phyloP scores from a whole-genome alignment of 768 basidiomycete genomes.

The Fistulinella prunicolor region DNA sequence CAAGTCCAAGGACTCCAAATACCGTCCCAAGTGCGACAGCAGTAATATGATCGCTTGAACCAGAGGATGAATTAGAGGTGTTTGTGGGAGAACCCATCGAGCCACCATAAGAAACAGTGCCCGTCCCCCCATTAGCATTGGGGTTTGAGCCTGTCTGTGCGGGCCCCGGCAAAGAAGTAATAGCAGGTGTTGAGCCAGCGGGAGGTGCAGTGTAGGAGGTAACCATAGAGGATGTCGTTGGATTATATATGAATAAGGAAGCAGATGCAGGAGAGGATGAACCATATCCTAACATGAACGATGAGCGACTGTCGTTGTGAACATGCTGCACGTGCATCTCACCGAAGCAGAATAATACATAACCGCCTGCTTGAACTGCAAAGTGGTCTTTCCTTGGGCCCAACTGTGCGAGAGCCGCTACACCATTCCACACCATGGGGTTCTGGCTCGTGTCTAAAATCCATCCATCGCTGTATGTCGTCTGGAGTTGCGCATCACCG shows the following conservation, averaged over 20 bases:
- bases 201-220: slow-evolving; percentile 39
- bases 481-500: slow-evolving; percentile 53
- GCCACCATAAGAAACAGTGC: slow-evolving; percentile 5
- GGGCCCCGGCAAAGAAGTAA: slow-evolving; percentile 35
- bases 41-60: slow-evolving; percentile 28
- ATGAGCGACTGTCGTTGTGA: slow-evolving; percentile 1
- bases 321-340: slow-evolving; percentile 25
- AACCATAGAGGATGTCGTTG: slow-evolving; percentile 37
- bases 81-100: slow-evolving; percentile 16
- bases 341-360: slow-evolving; percentile 81
- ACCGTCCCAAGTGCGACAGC: slow-evolving; percentile 61
- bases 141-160: slow-evolving; percentile 29
- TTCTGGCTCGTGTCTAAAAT: slow-evolving; percentile 55
- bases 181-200: slow-evolving; percentile 26
- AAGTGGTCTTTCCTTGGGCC: slow-evolving; percentile 73
- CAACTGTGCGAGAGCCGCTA: slow-evolving; percentile 51
- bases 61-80: slow-evolving; percentile 10
- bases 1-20: slow-evolving; percentile 57
- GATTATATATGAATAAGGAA: slow-evolving; percentile 52
- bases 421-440: slow-evolving; percentile 58
- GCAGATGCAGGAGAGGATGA: slow-evolving; percentile 44
- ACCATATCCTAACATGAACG: slow-evolving; percentile 24
- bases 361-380: slow-evolving; percentile 55
- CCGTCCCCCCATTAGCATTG: slow-evolving; percentile 7
- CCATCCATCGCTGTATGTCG: slow-evolving; percentile 65